Base-by-base conservation (phyloP, 495 filamentous ascomycete species). In the Tetracladium setigerum region DNA sequence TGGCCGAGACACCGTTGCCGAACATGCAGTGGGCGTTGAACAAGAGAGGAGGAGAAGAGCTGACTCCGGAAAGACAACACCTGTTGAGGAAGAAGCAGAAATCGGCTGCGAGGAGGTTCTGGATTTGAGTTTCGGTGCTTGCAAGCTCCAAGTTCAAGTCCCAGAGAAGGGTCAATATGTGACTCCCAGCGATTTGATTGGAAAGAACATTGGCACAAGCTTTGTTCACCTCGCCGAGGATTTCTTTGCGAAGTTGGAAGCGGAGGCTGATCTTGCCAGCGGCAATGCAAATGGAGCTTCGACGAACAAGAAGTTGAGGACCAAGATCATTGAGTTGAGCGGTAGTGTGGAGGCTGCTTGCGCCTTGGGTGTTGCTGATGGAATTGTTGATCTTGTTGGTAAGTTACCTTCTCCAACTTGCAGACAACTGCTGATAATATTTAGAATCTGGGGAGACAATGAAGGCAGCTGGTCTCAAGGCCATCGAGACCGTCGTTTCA, bases 351-450 rank as follows among this genome's bases (percentile, higher is more conserved):
- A 98, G 68, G 89, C 91, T 38, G 90, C 94, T 38, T 97, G 91
- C 63, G 89, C 92, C 43, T 73, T 98, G 47, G 94, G 92, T 38
- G 89, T 96, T 31, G 92, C 92, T 15, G 89, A 97, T 64, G 92
- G 92, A 30, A 94, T 98, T 63, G 89, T 98, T 18, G 94, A 98
- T 70, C 78, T 98, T 49, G 92, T 98, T 61, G 91, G 91, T 95
- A 59, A 53, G 82, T 70, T 38, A 30, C 5, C 27, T 44, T 30
- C 39, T 48, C n/a, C 46, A 47, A 49, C 18, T 49, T n/a, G 15
- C 39, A 36, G 10, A 5, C 7, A 22, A 30, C 8, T 24, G 19
- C 45, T 52, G 13, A 54, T 52, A 22, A 30, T 16, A 32, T 27
- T 4, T 49, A 95, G 92, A 98, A 78, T 98, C 92, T 32, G 92